Evolutionary conservation across 208 protist genomes (phyloP).

Genomic region (Wallacemonas collosoma): DNA sequence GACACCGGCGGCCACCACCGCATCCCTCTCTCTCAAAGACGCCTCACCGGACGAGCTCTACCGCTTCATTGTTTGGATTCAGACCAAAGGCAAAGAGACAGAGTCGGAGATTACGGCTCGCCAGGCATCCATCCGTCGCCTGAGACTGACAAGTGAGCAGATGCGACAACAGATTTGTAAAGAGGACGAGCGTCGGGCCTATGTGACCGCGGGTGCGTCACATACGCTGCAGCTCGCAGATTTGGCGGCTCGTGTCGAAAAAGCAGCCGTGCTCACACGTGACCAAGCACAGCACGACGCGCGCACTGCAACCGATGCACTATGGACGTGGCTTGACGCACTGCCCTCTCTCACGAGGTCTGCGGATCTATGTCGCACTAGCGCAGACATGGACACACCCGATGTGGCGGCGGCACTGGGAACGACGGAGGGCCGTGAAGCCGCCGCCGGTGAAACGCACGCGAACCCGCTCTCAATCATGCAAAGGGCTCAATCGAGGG

Average conservation of each 20-base stretch:
- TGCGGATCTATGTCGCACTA: too few relatives aligned
- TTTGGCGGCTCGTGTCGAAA: not conserved
- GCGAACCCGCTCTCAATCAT: too few relatives aligned
- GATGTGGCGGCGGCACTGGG: too few relatives aligned
- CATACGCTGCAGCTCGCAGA: slow-evolving; percentile 9
- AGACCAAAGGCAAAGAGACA: slow-evolving; percentile 14
- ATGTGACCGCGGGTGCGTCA: not conserved
- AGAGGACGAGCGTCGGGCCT: not conserved
- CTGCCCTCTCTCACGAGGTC: not conserved
- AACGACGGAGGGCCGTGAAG: too few relatives aligned
- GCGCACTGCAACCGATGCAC: not conserved
- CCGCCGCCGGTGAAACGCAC: too few relatives aligned
- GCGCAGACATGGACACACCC: too few relatives aligned
- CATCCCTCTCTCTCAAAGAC: too few relatives aligned
- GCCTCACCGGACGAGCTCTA: slow-evolving; percentile 36
- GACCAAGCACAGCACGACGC: not conserved
- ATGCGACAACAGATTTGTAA: not conserved
- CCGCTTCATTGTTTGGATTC: slow-evolving; percentile 24
- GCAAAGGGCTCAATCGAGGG: too few relatives aligned
- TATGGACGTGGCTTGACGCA: not conserved
- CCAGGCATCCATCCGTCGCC: not conserved
- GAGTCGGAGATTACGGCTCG: not conserved
- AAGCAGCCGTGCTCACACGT: too few relatives aligned
- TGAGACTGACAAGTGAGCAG: not conserved
- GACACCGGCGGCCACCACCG: too few relatives aligned